Base-by-base conservation (phyloP, 2,329 filamentous ascomycete genomes). In the Zymoseptoria brevis region DNA sequence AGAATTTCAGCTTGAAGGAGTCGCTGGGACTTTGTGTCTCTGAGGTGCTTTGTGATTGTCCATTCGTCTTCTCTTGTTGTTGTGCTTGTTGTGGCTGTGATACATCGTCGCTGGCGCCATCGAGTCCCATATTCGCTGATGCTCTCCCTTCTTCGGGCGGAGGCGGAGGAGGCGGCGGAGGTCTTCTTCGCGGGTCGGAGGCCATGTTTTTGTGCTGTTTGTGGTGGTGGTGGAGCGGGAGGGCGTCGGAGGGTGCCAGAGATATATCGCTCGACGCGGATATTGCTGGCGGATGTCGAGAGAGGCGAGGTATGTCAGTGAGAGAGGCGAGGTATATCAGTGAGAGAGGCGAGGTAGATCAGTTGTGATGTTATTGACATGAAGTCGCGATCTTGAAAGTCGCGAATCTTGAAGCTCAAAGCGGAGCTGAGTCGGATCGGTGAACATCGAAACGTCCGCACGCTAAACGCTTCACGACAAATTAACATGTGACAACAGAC, bases 1-100 rank as follows among this genome's bases (percentile, higher is more conserved):
- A 96, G 76, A 97, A 96, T 72, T 89, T 95, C 62, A 99, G 83
- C 76, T 94, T 96, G 81, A 87, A 96, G 56, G 81, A 83, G n/a
- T 78, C 78, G 24, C 55, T 51, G 53, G 21, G 21, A 22, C 55
- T 35, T 22, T 22, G 57, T 50, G 53, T 56, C 53, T 56, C 55
- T 35, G 21, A 21, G 56, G 48, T 54, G 50, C 48, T 57, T 77
- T 77, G 59, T 80, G 79, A 58, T 75, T 71, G 48, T 45, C 35
- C 11, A n/a, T 45, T 51, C 55, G 8, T 60, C 62, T 66, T 54
- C 62, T 60, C 57, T 72, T 68, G 60, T 53, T 26, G 35, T 57
- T 59, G 60, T 66, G 62, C 45, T 60, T 59, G 55, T 49, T 50
- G 57, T 19, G 57, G 67, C 56, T 53, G 61, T 49, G 26, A 54